Base-by-base conservation (phyloP, 768 basidiomycete species). In the Lactifluus subvellereus region DNA sequence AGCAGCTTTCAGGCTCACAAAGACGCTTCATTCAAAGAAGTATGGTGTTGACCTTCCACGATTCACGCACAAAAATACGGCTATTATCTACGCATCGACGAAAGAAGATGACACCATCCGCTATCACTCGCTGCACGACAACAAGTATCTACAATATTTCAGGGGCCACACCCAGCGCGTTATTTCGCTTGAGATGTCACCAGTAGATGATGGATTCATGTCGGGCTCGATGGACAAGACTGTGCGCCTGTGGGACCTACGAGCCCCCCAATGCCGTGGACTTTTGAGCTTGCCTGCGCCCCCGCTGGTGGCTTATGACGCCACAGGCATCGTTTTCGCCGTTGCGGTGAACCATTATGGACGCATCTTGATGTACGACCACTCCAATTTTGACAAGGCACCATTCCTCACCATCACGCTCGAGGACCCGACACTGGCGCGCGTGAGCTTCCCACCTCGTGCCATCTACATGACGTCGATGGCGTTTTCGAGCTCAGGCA, bases 81-180 rank as follows among this genome's bases (percentile, higher is more conserved):
- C 88, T 3, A 87, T 98, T 52, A 72, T 98, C 3, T 86, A 98
- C 70, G 90, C 95, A 8, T 95, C 92, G 5, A 98, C 95, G 18
- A 98, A 96, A 73, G 91, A 90, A 73, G 91, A 98, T 73, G 92
- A 98, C 72, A 94, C 90, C 0, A 84, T 98, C 67, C 85, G 97
- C 50, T 98, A 98, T 74, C 92, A 96, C 69, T 95, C 92, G 1
- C 73, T 96, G 54, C 94, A 98, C 74, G 94, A 96, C 81, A 98
- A 97, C 80, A 93, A 89, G 72, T 99, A 94, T 73, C 77, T 98
- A 37, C 85, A 89, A 67, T 99, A 99, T 77, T 98, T 97, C 80
- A 88, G 85, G 70, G 97, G 97, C 0, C 97, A 99, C 77, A 94
- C 86, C 67, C 89, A 82, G 40, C 82, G 87, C 61, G 97, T 99